Evolutionary conservation across 768 basidiomycete genomes (phyloP), one percentile per base, ranked within the genome.

Genomic region (Daedalea quercina): DNA sequence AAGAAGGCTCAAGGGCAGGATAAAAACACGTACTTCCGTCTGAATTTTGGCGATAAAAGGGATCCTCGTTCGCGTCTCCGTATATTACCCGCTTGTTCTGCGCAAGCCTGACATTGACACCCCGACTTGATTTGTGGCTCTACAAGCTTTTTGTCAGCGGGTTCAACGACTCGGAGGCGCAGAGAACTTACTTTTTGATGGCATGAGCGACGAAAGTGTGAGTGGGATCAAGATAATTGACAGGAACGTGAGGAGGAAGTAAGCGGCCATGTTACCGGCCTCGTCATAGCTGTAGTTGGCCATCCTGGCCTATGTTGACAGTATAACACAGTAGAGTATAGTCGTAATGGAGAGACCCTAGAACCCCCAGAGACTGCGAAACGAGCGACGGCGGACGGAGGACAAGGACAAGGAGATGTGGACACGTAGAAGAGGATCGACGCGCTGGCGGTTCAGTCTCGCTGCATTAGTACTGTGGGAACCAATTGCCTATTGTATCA

Each of bases 201-300:
- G 67, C 24, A 15, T 3, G 20, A 80, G 60, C 19, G 77, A 65
- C 0, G 83, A 69, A 43, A 88, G 55, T 1, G 93, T 88, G 56
- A 88, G 67, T 0, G 95, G 95, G 33, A 91, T 67, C 54, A 98
- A 82, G 42, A 92, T 63, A 59, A 97, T 77, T 52, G 84, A 82
- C 58, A 97, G 84, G 66, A 96, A 85, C 8, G 93, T 91, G 51
- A 98, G 81, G 55, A 93, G 70, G 70, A 97, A 97, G 73, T 94
- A 97, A 34, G 83, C 78, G 62, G 89, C 88, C 86, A 92, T 86
- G 57, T 81, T 82, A 58, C 90, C 90, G 44, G 79, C 78, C 73
- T 91, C 89, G 69, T 92, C 90, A 67, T 92, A 92, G 70, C 83
- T 77, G 72, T 91, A 90, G 59, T 85, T 80, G 59, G 85, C 86